A percentile compares a stretch with the other conserved stretches of the same genome.
phyloP scores from a whole-genome alignment of 2,329 filamentous ascomycete species.

The Alternaria triticina region DNA sequence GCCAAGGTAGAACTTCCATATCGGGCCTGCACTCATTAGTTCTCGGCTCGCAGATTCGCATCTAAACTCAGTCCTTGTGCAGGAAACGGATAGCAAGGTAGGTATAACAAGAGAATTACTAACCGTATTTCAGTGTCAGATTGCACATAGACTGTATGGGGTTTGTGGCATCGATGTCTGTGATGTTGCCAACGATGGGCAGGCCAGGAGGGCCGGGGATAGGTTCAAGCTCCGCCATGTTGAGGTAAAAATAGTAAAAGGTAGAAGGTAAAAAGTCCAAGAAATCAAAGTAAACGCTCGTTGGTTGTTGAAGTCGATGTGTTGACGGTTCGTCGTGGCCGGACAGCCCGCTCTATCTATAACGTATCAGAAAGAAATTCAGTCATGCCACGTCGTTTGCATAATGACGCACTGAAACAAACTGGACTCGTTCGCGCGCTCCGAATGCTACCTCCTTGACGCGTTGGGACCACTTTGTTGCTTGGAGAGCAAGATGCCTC shows the following conservation, averaged over 20 bases:
- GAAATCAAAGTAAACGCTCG: background rate
- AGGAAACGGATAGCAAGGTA: background rate
- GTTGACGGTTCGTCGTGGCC: background rate
- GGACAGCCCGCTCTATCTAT: slow-evolving; percentile 8
- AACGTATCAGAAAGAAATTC: background rate
- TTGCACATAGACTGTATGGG: slow-evolving; percentile 62
- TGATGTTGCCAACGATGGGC: slow-evolving; percentile 70
- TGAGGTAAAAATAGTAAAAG: background rate
- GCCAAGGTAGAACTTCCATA: slow-evolving; percentile 42
- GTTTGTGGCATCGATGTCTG: slow-evolving; percentile 66
- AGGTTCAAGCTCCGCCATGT: slow-evolving; percentile 39
- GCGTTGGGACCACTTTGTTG: slow-evolving; percentile 12
- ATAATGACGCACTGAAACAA: slow-evolving; percentile 18
- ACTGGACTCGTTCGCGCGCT: slow-evolving; percentile 9
- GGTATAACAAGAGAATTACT: slow-evolving; percentile 6
- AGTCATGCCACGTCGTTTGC: slow-evolving; percentile 10
- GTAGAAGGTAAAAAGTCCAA: background rate
- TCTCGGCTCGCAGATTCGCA: background rate
- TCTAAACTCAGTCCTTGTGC: background rate
- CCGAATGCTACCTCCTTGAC: slow-evolving; percentile 9
- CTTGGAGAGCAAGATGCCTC: slow-evolving; percentile 25
- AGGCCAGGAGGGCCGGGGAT: slow-evolving; percentile 70
- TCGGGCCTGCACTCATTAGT: slow-evolving; percentile 31
- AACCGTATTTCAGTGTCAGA: slow-evolving; percentile 71
- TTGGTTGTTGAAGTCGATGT: background rate